Evolutionary conservation across 768 basidiomycete species (phyloP).

Genomic region (Pseudohyphozyma bogoriensis): DNA sequence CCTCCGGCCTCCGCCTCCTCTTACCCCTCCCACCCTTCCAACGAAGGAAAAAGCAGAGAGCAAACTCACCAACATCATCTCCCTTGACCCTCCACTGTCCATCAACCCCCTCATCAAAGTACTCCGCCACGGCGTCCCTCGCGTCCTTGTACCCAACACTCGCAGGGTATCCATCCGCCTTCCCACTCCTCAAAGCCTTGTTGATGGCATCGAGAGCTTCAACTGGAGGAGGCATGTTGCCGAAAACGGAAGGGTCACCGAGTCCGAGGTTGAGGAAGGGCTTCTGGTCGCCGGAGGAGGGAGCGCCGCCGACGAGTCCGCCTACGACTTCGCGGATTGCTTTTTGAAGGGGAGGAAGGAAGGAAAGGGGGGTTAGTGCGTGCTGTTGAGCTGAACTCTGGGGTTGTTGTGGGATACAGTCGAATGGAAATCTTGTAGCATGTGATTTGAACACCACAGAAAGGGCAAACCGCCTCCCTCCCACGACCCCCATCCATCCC

Average conservation of each 20-base stretch:
- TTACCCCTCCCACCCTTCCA: too few species aligned
- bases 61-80: slow-evolving; percentile 24
- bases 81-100: slow-evolving; percentile 26
- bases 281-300: slow-evolving; percentile 23
- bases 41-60: too few species aligned
- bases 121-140: slow-evolving; percentile 36
- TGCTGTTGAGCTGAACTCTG: too few species aligned
- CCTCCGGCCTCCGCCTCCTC: too few species aligned
- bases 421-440: too few species aligned
- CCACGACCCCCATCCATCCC: too few species aligned
- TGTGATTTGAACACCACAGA: too few species aligned
- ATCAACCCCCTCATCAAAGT: slow-evolving; percentile 36
- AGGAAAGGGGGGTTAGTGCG: background rate
- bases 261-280: slow-evolving; percentile 39
- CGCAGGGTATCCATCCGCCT: slow-evolving; percentile 37
- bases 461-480: too few species aligned
- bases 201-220: slow-evolving; percentile 33
- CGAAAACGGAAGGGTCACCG: slow-evolving; percentile 38
- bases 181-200: slow-evolving; percentile 27
- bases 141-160: slow-evolving; percentile 35
- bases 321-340: slow-evolving; percentile 25
- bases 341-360: background rate
- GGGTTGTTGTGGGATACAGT: background rate
- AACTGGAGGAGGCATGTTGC: slow-evolving; percentile 35
- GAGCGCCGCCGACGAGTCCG: slow-evolving; percentile 17